phyloP scores from a whole-genome alignment of 257 asterid species.

The Salvia hispanica region DNA sequence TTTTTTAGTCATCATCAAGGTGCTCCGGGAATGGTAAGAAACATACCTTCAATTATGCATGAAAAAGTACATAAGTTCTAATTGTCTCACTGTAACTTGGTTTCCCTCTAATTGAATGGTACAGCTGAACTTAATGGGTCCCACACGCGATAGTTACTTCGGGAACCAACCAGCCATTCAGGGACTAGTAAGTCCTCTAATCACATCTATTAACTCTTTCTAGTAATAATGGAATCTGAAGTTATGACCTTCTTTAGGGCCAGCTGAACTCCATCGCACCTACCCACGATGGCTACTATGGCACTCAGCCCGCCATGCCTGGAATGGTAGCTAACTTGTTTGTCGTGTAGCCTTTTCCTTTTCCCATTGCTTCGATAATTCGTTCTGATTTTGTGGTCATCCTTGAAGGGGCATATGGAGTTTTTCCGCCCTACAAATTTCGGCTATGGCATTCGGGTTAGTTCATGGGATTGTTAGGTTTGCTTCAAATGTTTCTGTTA shows the following conservation, averaged over 20 bases:
- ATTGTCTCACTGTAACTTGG: slow-evolving; percentile 27
- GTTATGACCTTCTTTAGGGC: slow-evolving; percentile 58
- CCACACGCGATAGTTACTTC: slow-evolving; percentile 81
- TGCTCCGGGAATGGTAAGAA: slow-evolving; percentile 83
- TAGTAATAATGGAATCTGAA: slow-evolving; percentile 24
- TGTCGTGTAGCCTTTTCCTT: slow-evolving; percentile 9
- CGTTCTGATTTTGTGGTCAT: slow-evolving; percentile 28
- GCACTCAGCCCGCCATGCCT: slow-evolving; percentile 73
- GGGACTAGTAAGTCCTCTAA: slow-evolving; percentile 73
- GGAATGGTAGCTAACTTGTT: slow-evolving; percentile 67
- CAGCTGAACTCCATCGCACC: slow-evolving; percentile 90
- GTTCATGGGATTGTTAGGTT: slow-evolving; percentile 37
- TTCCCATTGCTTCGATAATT: not conserved
- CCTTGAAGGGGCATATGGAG: slow-evolving; percentile 90
- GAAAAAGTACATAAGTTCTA: slow-evolving; percentile 6
- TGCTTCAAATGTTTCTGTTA: slow-evolving; percentile 1
- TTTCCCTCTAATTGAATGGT: slow-evolving; percentile 51
- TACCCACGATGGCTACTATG: slow-evolving; percentile 74
- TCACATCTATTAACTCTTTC: slow-evolving; percentile 11
- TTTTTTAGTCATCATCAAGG: slow-evolving; percentile 72
- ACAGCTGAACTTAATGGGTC: slow-evolving; percentile 65
- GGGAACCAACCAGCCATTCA: slow-evolving; percentile 78
- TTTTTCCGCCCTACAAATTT: slow-evolving; percentile 76
- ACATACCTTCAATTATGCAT: slow-evolving; percentile 12
- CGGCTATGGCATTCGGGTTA: slow-evolving; percentile 81